These are phyloP conservation scores for Chrysanthemum seticuspe DNA, from an alignment of 129 eudicot species.

Conservation along the genomic window DNA sequence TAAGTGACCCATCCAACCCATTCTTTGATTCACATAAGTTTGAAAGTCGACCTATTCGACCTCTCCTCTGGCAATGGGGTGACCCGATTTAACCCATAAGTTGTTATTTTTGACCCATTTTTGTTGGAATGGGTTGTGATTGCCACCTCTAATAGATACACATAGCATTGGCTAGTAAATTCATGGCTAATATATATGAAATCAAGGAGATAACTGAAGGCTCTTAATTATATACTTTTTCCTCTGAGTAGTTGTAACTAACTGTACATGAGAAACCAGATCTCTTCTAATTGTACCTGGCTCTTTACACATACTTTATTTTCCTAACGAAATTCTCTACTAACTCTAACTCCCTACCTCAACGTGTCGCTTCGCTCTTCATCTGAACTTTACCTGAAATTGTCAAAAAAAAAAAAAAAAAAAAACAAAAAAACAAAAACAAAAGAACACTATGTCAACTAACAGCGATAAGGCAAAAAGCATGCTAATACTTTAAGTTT, in stretches of 20 bases:
- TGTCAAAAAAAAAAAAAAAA: not conserved
- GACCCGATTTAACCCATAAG: no score
- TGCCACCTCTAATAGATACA: not conserved
- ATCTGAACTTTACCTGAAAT: conserved; percentile 3
- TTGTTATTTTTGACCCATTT: no score
- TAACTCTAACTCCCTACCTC: conserved; percentile 15
- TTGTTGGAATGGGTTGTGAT: not conserved
- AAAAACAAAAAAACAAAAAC: not conserved
- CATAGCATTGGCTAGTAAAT: not conserved
- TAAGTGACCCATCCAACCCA: no score
- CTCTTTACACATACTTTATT: conserved; percentile 27
- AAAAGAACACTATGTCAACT: not conserved
- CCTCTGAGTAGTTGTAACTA: not conserved
- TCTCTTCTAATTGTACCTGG: not conserved
- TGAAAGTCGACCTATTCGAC: no score
- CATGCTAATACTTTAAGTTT: no score
- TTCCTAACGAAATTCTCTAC: not conserved
- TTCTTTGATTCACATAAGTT: no score
- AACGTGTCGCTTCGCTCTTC: not conserved
- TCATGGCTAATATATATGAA: not conserved
- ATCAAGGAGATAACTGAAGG: conserved; percentile 6
- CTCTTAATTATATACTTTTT: conserved; percentile 15
- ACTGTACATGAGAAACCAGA: conserved; percentile 21
- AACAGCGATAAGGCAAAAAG: not conserved
- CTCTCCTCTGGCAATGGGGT: no score